Base-by-base conservation (phyloP, 192 early-diverging fungal genomes). In the Chytriomyces confervae region DNA sequence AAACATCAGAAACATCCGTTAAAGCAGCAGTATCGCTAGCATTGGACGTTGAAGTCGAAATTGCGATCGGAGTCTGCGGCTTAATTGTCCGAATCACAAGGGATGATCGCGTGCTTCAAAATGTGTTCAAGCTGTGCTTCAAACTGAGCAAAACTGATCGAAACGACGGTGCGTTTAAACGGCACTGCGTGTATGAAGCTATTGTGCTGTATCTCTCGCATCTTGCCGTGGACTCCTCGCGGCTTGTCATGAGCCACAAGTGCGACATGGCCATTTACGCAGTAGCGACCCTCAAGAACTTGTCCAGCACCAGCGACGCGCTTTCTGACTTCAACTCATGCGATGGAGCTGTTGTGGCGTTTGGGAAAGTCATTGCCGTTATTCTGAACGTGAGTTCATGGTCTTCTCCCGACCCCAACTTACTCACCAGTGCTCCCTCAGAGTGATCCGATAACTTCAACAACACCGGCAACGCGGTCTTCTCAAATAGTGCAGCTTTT, bases 91-190 rank as follows among this genome's bases (percentile, higher is more conserved):
- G 78, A 24, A 75, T 83, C 2, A 79, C 81, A 16, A 66, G 73
- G 2, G 76, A 83, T 49, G 81, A 83, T 18, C 63, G 74, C n/a
- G 69, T 85, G 23, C 67, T 85, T n/a, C 23, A 20, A 45, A 75
- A 83, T 61, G 68, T 77, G 7, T 79, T 80, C 53, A 78, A 82
- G 71, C 76, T 84, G 27, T 76, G 80, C 2, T 82, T 84, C 65
- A 83, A 84, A 57, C 76, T 86, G 50, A 84, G 80, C 61, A 84
- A 82, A 36, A 78, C 71, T 62, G 80, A 78, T 43, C 45, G 47
- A 43, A 80, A 86, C 72, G 85, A 84, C 62, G 66, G 27, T 6
- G 23, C 23, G 7, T 85, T 85, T 78, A n/a, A 23, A 7, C 7
- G 36, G 4, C 77, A 70, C 45, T n/a, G 48, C 48, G 68, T 48